Percentiles rank a stretch among this genome's conserved stretches.
These are phyloP conservation scores for Amoebophrya sp. DNA, from an alignment of 169 alveolate genomes.

Conservation along the genomic window DNA sequence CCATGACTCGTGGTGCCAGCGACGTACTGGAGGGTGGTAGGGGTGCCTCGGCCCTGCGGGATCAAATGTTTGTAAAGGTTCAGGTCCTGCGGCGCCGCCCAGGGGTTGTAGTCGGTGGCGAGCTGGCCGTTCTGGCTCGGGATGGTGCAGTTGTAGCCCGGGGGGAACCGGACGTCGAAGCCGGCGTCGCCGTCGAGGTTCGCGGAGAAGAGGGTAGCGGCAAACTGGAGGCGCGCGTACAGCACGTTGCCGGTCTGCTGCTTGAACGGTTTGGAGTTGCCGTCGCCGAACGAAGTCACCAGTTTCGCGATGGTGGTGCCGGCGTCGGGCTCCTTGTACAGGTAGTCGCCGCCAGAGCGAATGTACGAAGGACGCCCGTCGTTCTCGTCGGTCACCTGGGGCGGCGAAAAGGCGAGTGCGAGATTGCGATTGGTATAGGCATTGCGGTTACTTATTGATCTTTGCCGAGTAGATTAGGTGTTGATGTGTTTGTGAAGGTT, in stretches of 20 bases:
- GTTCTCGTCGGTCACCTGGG: not conserved
- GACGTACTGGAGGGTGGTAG: not conserved
- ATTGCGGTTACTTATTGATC: too few species aligned
- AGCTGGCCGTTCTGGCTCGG: not conserved
- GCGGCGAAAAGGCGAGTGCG: too few species aligned
- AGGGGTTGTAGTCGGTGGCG: not conserved
- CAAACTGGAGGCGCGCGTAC: not conserved
- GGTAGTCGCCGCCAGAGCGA: not conserved
- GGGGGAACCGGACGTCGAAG: not conserved
- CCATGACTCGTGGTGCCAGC: not conserved
- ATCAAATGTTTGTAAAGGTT: not conserved
- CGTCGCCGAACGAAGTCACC: not conserved
- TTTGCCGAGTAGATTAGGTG: too few species aligned
- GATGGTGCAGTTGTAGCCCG: not conserved
- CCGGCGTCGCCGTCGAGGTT: not conserved
- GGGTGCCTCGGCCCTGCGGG: not conserved
- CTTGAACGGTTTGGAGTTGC: not conserved
- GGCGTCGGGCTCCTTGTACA: conserved; percentile 10
- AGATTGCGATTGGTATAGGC: too few species aligned
- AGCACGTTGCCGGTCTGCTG: not conserved
- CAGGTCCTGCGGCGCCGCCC: not conserved
- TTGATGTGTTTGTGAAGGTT: too few species aligned
- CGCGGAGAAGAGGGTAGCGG: not conserved
- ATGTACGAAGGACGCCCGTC: not conserved
- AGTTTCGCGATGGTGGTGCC: conserved; percentile 9